Base-by-base conservation (phyloP, 495 filamentous ascomycete genomes). In the Hypoxylon intermedium region DNA sequence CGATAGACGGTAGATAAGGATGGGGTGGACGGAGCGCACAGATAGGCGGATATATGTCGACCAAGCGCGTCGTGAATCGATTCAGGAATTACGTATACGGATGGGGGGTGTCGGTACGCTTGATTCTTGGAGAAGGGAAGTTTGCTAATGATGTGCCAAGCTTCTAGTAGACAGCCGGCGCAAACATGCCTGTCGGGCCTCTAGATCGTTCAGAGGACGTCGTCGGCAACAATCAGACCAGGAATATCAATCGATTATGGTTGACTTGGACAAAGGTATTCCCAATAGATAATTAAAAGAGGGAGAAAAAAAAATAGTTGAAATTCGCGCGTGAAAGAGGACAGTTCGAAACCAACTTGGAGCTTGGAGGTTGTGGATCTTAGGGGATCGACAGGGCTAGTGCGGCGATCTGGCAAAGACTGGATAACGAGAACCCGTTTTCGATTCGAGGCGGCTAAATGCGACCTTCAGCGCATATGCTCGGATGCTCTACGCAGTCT, bases 391-490 rank as follows among this genome's bases (percentile, higher is more conserved):
- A 21, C 48, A 64, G 44, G 60, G 43, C 28, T 48, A 49, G 40
- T 51, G 48, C 59, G 61, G 55, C 38, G 50, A 65, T 65, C 54
- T 55, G 61, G 43, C 61, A 59, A 58, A 59, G 61, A 65, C 38
- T 42, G 49, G 40, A 50, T 34, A 54, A 43, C 21, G 33, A 54
- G 42, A 26, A 51, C 23, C 53, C 30, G 31, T 50, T 46, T 58
- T 47, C n/a, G 40, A 50, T 55, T 46, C 44, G 54, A 65, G 33
- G 61, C 55, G 61, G 61, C 61, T 65, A 65, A 65, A 65, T 65
- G 61, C 54, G 61, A 65, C 61, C 50, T 43, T 59, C 50, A 45
- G 61, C 50, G 54, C 61, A 55, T 48, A 53, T 48, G 26, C 38
- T 31, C 28, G 44, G 30, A 50, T 11, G 30, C 30, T n/a, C 13